Conservation (phyloP, 1,284 basidiomycete genomes). For the Malassezia vespertilionis region DNA sequence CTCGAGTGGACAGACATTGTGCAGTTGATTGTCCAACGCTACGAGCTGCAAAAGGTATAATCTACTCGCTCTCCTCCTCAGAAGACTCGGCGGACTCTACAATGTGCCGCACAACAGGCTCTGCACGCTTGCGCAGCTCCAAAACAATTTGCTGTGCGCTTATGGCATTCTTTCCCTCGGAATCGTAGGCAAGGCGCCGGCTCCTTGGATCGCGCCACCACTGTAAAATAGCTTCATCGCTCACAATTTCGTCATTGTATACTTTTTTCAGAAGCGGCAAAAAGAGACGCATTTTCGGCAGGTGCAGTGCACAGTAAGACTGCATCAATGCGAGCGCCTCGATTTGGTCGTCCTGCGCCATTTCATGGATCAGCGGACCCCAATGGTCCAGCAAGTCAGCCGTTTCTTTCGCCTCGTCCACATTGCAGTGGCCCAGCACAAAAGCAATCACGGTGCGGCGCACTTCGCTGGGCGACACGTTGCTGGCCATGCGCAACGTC, state of each 20-base stretch:
- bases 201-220: slow-evolving; percentile 46
- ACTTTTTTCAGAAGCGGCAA: slow-evolving; percentile 48
- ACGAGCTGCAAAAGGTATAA: not conserved
- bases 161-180: slow-evolving; percentile 8
- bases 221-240: slow-evolving; percentile 47
- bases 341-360: slow-evolving; percentile 46
- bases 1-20: slow-evolving; percentile 37
- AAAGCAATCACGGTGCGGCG: slow-evolving; percentile 62
- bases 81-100: slow-evolving; percentile 46
- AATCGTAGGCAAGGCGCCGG: slow-evolving; percentile 6
- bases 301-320: slow-evolving; percentile 30
- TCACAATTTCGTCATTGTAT: slow-evolving; percentile 50
- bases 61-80: slow-evolving; percentile 39
- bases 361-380: slow-evolving; percentile 45
- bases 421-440: slow-evolving; percentile 30
- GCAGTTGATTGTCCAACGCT: slow-evolving; percentile 16
- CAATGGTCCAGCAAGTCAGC: slow-evolving; percentile 45
- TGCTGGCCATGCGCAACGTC: slow-evolving; percentile 84
- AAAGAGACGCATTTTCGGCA: slow-evolving; percentile 35
- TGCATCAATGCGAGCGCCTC: slow-evolving; percentile 46
- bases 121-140: slow-evolving; percentile 46
- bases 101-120: slow-evolving; percentile 48
- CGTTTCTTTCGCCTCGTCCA: slow-evolving; percentile 28
- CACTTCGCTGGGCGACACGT: slow-evolving; percentile 67
- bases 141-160: slow-evolving; percentile 33